These are phyloP conservation scores for Termitomyces sp. DNA, from an alignment of 768 basidiomycete species.

Conservation along the genomic window DNA sequence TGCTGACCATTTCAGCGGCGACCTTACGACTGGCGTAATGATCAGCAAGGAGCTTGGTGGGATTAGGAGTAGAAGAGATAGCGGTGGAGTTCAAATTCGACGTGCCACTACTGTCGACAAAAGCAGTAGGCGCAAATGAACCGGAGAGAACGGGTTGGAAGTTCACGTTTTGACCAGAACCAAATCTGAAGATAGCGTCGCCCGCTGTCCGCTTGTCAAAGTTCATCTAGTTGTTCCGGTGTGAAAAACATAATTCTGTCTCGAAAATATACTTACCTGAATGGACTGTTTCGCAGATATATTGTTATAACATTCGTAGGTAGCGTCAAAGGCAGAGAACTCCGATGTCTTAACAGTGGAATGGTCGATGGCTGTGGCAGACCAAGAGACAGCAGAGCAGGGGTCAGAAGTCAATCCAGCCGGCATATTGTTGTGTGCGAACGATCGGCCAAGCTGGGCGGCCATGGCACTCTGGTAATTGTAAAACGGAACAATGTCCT, in stretches of 20 bases:
- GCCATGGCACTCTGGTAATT: background rate
- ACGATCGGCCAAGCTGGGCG: background rate
- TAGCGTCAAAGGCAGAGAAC: background rate
- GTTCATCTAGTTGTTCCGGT: background rate
- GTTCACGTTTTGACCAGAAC: background rate
- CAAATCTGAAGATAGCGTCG: background rate
- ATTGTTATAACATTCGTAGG: background rate
- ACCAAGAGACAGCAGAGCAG: background rate
- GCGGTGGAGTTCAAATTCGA: background rate
- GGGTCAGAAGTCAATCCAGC: background rate
- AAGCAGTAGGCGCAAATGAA: background rate
- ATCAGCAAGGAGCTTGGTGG: background rate
- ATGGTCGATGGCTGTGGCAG: background rate
- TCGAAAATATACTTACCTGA: background rate
- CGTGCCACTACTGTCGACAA: background rate
- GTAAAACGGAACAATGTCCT: background rate
- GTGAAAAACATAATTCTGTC: background rate
- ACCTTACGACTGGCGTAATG: background rate
- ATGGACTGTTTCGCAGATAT: background rate
- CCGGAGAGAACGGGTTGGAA: background rate
- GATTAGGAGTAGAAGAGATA: background rate
- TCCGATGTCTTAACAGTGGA: background rate
- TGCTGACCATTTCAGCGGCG: background rate
- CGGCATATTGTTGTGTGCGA: background rate
- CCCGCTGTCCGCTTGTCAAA: background rate